Evolutionary conservation across 2,329 filamentous ascomycete species (phyloP).

Genomic region (Fonsecaea monophora): DNA sequence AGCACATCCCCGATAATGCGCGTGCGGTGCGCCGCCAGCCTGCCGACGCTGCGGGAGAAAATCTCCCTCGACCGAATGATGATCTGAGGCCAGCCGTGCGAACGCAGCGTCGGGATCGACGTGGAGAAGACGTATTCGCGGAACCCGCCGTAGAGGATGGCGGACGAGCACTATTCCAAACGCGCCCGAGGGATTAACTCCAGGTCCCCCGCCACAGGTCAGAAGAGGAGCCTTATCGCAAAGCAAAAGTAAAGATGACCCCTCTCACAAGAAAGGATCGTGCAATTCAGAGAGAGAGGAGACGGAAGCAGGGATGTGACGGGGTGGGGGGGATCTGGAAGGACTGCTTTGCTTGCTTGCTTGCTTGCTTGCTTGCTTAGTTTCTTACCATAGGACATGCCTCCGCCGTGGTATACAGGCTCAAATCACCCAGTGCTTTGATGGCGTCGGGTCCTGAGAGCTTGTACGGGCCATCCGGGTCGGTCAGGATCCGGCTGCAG

Average conservation of each 20-base stretch:
- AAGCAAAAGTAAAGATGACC: no score
- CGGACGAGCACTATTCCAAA: constrained; percentile 56
- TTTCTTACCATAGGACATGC: constrained; percentile 59
- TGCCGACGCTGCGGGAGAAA: constrained; percentile 47
- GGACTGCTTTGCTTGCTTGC: no score
- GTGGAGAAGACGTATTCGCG: constrained; percentile 63
- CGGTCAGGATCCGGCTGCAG: constrained; percentile 59
- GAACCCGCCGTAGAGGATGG: constrained; percentile 64
- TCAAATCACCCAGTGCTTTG: constrained; percentile 56
- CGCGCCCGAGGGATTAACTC: no score
- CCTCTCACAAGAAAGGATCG: no score
- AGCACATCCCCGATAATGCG: constrained; percentile 56
- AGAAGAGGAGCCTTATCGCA: no score
- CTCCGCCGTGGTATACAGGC: constrained; percentile 65
- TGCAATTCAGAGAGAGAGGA: background rate
- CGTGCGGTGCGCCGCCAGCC: constrained; percentile 44
- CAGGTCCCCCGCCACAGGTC: background rate
- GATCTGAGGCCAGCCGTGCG: constrained; percentile 61
- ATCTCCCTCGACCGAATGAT: constrained; percentile 55
- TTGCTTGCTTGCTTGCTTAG: no score
- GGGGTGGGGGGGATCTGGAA: no score
- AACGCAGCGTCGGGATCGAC: constrained; percentile 55
- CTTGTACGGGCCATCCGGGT: constrained; percentile 50
- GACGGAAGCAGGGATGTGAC: no score
- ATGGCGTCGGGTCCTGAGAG: constrained; percentile 51